These are phyloP conservation scores for Talaromyces pinophilus DNA, from an alignment of 2,329 filamentous ascomycete species.

Conservation along the genomic window DNA sequence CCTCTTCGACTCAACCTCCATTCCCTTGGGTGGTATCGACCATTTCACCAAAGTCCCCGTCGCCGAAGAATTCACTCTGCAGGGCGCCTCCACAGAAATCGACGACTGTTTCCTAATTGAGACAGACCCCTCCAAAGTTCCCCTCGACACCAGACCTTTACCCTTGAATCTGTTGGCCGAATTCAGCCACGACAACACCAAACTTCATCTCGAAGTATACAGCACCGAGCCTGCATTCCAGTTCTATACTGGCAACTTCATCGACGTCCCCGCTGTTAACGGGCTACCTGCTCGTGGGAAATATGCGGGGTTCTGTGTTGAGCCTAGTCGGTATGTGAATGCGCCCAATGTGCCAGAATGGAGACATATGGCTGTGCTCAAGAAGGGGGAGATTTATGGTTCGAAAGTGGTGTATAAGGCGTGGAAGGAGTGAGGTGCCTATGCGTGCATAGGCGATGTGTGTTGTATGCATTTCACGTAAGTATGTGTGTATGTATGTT, in stretches of 20 bases:
- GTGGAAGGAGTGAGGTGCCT: constrained; percentile 63
- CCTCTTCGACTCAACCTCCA: constrained; percentile 69
- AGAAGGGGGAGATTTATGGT: constrained; percentile 82
- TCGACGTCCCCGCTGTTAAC: constrained; percentile 68
- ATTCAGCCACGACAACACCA: constrained; percentile 71
- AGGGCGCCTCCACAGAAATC: constrained; percentile 69
- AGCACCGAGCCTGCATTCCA: constrained; percentile 97
- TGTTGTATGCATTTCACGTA: not conserved
- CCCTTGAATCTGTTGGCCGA: constrained; percentile 68
- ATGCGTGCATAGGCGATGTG: constrained; percentile 30
- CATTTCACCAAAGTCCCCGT: constrained; percentile 66
- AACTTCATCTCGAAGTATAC: constrained; percentile 79
- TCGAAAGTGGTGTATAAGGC: constrained; percentile 78
- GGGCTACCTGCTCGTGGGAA: constrained; percentile 63
- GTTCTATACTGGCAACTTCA: constrained; percentile 89
- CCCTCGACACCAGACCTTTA: constrained; percentile 65
- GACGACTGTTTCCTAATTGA: constrained; percentile 90
- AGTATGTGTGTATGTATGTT: not conserved
- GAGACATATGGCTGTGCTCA: constrained; percentile 75
- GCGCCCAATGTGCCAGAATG: constrained; percentile 80
- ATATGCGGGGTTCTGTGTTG: constrained; percentile 83
- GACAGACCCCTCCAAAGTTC: constrained; percentile 59
- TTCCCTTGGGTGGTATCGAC: constrained; percentile 69
- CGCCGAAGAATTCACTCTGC: constrained; percentile 69
- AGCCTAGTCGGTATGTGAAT: constrained; percentile 89